Base-by-base conservation (phyloP, 139 green algal genomes). In the Picochlorum sp. region DNA sequence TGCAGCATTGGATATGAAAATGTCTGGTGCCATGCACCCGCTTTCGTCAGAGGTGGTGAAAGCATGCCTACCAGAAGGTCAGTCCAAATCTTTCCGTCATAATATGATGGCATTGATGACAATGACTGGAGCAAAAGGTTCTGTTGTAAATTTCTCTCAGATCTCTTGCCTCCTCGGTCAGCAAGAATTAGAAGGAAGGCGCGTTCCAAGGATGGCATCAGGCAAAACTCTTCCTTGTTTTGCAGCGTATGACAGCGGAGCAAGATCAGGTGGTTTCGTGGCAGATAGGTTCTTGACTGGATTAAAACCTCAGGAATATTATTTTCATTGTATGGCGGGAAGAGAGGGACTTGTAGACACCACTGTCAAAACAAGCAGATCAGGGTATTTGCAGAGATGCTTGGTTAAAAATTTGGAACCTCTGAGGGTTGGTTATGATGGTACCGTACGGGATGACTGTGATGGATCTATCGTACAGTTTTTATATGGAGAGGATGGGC, bases 301-400 rank as follows among this genome's bases (percentile, higher is more conserved):
- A 6, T 61, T 82, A 60, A 65, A 82, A 21, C 85, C 82, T 6
- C 89, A 96, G 75, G 94, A 99, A 75, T 99, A 97, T 69, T 98
- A 96, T 77, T 99, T 99, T 73, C 94, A 99, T 73, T 98, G 93
- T 80, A 99, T 99, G 94, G 94, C 94, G 1, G 94, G 94, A 6
- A 77, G 94, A 2, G 94, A 99, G 69, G 94, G 94, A 1, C 83
- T 98, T 16, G 91, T 97, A 10, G 92, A 98, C 74, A 97, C 92
- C 3, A 91, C 92, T 6, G 92, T 98, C 47, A 98, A 99, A 80
- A 99, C 94, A 4, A 86, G 82, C 2, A 86, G 92, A 57, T 93
- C 82, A 1, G 30, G 73, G 44, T 93, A 93, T 66, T 72, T 94
- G 65, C 87, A 94, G 77, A 77, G 87, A 21, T 94, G 87, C 74